phyloP scores from a whole-genome alignment of 2,329 filamentous ascomycete genomes.

The Eutypa lata region DNA sequence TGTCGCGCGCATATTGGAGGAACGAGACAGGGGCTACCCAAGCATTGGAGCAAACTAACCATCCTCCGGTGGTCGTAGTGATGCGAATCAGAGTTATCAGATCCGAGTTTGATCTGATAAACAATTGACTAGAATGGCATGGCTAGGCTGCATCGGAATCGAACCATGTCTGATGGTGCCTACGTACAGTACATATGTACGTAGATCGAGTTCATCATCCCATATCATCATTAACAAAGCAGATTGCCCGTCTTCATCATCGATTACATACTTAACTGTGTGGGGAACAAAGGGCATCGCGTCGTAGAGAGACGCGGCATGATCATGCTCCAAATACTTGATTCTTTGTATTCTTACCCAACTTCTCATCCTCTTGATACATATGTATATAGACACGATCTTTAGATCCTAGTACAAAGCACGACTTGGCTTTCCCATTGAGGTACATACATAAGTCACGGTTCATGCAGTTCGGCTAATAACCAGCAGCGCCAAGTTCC shows the following conservation, averaged over 20 bases:
- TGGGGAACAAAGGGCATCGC: neutral
- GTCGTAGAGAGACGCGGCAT: too few relatives aligned
- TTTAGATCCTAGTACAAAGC: too few relatives aligned
- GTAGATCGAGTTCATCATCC: neutral
- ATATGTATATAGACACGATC: too few relatives aligned
- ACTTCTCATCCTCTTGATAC: too few relatives aligned
- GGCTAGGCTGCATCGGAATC: too few relatives aligned
- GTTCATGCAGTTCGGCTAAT: neutral
- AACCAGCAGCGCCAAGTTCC: neutral
- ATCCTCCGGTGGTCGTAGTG: too few relatives aligned
- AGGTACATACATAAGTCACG: neutral
- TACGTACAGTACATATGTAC: too few relatives aligned
- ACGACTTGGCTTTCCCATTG: too few relatives aligned
- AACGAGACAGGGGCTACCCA: neutral
- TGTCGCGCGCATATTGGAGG: neutral
- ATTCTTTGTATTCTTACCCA: too few relatives aligned
- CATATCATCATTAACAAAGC: neutral
- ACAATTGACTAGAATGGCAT: conserved; percentile 1
- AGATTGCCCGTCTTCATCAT: too few relatives aligned
- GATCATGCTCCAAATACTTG: too few relatives aligned
- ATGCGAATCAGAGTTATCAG: conserved; percentile 1
- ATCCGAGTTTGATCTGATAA: conserved; percentile 7
- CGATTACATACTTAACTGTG: too few relatives aligned
- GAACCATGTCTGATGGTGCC: neutral
- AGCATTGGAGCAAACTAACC: neutral